Evolutionary conservation across 2,329 filamentous ascomycete genomes (phyloP).

Genomic region (Bipolaris sorokiniana): DNA sequence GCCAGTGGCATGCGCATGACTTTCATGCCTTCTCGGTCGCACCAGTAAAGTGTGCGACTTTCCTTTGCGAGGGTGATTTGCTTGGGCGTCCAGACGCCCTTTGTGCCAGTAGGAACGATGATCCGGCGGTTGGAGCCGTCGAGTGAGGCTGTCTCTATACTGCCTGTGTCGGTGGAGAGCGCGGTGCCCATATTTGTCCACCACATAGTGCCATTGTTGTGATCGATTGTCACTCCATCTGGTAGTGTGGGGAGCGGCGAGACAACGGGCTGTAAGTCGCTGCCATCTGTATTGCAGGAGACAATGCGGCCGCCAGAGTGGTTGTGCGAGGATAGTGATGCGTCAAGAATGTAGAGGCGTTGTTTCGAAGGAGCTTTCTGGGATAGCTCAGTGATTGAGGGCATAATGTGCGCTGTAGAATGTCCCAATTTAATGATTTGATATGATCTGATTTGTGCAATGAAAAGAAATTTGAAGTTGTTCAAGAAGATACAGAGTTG

Average conservation of each 20-base stretch:
- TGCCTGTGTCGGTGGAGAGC: not conserved
- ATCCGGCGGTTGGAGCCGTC: not conserved
- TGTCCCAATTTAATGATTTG: not conserved
- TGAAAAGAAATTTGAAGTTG: too few relatives aligned
- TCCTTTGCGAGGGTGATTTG: not conserved
- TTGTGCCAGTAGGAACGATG: not conserved
- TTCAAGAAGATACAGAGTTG: not conserved
- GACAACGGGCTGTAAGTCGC: not conserved
- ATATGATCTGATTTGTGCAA: not conserved
- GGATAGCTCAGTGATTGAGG: not conserved
- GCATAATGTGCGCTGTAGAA: not conserved
- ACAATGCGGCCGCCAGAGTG: not conserved
- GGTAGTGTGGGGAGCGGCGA: not conserved
- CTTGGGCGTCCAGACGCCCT: constrained; percentile 1
- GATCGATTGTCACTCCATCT: not conserved
- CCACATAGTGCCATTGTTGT: not conserved
- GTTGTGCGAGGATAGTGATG: not conserved
- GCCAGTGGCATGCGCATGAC: constrained; percentile 2
- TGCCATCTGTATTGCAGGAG: not conserved
- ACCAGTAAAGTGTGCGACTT: constrained; percentile 1
- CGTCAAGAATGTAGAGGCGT: not conserved
- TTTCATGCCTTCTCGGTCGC: constrained; percentile 2
- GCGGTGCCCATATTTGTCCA: not conserved
- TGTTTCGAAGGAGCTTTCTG: not conserved
- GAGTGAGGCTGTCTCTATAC: not conserved